These are phyloP conservation scores for Sphaerobolus stellatus DNA, from an alignment of 1,284 basidiomycete genomes.

Conservation along the genomic window DNA sequence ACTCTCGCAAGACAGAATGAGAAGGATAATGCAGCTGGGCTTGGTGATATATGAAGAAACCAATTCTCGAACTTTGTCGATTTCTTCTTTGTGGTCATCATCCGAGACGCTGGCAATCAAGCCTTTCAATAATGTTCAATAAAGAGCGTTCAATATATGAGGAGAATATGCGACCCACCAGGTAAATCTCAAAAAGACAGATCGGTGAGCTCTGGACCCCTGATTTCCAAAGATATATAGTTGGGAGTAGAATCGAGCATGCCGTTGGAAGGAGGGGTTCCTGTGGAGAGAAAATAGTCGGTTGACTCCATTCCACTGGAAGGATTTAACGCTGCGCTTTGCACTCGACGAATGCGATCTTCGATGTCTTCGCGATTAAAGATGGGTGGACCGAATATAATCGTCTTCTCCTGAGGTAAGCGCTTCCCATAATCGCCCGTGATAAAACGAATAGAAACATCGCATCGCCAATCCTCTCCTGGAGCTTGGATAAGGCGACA, in stretches of 20 bases:
- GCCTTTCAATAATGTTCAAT: conserved; percentile 36
- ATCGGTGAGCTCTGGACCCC: conserved; percentile 65
- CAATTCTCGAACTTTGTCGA: conserved; percentile 60
- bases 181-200: conserved; percentile 72
- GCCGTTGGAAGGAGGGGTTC: conserved; percentile 24
- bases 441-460: conserved; percentile 54
- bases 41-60: conserved; percentile 60
- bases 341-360: conserved; percentile 65
- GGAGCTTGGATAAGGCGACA: conserved; percentile 48
- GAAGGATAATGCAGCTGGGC: conserved; percentile 64
- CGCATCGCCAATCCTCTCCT: conserved; percentile 54
- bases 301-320: conserved; percentile 34
- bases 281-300: conserved; percentile 39
- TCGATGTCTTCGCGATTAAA: conserved; percentile 55
- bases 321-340: conserved; percentile 73
- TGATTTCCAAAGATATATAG: conserved; percentile 66
- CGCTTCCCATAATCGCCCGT: conserved; percentile 43
- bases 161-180: conserved; percentile 35
- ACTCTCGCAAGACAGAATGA: conserved; percentile 76
- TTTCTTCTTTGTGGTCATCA: conserved; percentile 52
- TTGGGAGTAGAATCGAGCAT: conserved; percentile 59
- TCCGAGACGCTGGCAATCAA: conserved; percentile 61
- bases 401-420: conserved; percentile 42
- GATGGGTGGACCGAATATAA: conserved; percentile 54
- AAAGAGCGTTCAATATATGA: neutral